Evolutionary conservation across 345 rosid species (phyloP).

Genomic region (Acer campestre): DNA sequence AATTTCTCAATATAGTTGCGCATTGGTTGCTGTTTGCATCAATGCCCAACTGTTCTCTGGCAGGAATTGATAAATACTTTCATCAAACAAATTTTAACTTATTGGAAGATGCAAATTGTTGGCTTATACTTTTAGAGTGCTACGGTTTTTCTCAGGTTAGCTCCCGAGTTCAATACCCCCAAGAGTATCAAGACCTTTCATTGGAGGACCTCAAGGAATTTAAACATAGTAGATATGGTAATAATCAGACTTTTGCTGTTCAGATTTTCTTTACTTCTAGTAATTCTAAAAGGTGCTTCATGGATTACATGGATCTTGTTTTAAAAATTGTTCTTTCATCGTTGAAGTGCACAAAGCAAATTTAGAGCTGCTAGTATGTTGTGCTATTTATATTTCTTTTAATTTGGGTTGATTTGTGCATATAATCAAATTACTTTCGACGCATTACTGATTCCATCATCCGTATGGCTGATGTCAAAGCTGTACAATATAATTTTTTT

Average conservation of each 20-base stretch:
- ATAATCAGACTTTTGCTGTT: constrained; percentile 20
- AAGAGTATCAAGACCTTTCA: constrained; percentile 86
- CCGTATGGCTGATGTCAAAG: neutral
- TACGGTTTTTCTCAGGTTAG: constrained; percentile 58
- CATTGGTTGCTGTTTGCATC: constrained; percentile 7
- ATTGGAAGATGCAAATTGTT: neutral
- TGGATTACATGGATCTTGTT: neutral
- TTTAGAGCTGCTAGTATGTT: neutral
- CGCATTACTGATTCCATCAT: neutral
- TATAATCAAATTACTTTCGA: neutral
- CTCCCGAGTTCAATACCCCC: constrained; percentile 92
- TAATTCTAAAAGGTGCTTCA: neutral
- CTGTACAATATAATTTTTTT: neutral
- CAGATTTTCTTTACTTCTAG: neutral
- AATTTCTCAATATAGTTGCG: neutral
- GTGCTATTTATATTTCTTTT: neutral
- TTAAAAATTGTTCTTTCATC: neutral
- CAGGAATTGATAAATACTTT: constrained; percentile 8
- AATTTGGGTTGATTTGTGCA: neutral
- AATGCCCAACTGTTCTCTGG: neutral
- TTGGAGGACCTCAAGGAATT: constrained; percentile 95
- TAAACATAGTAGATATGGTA: constrained; percentile 98
- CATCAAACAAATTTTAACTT: neutral
- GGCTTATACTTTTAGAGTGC: constrained; percentile 9
- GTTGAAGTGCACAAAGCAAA: neutral